Evolutionary conservation across 768 basidiomycete genomes (phyloP).

Genomic region (Porphyrellus cyaneotinctus): DNA sequence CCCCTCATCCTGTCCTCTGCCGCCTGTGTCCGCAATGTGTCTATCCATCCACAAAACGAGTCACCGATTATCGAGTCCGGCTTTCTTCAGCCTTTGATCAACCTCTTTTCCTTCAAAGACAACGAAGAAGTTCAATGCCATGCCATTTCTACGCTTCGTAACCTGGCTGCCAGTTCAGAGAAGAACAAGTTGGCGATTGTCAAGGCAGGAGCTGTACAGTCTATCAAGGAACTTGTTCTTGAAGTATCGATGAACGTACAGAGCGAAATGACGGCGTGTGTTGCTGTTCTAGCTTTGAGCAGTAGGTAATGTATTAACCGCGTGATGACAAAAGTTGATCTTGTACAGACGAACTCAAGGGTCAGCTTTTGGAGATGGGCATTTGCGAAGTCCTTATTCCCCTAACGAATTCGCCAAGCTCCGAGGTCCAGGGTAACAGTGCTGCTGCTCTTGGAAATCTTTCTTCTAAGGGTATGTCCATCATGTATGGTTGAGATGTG

Average conservation of each 20-base stretch:
- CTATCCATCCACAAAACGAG: conserved; percentile 97
- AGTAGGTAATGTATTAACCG: conserved; percentile 49
- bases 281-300: conserved; percentile 92
- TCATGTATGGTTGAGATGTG: neutral
- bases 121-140: conserved; percentile 99
- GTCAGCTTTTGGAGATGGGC: conserved; percentile 95
- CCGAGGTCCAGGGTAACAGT: conserved; percentile 98
- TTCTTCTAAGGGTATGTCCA: conserved; percentile 81
- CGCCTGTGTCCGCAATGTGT: conserved; percentile 98
- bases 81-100: conserved; percentile 93
- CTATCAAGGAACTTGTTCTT: conserved; percentile 94
- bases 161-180: conserved; percentile 94
- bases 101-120: conserved; percentile 95
- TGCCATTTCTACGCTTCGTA: conserved; percentile 94
- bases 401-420: conserved; percentile 90
- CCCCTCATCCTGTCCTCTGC: conserved; percentile 97
- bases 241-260: conserved; percentile 96
- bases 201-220: conserved; percentile 93
- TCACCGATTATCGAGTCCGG: conserved; percentile 99
- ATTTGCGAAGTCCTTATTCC: conserved; percentile 97
- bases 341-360: conserved; percentile 86
- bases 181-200: conserved; percentile 99
- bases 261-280: conserved; percentile 99
- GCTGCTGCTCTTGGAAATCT: conserved; percentile 97
- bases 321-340: neutral